phyloP scores from a whole-genome alignment of 106 monocot species.

The Dendrobium chrysotoxum region DNA sequence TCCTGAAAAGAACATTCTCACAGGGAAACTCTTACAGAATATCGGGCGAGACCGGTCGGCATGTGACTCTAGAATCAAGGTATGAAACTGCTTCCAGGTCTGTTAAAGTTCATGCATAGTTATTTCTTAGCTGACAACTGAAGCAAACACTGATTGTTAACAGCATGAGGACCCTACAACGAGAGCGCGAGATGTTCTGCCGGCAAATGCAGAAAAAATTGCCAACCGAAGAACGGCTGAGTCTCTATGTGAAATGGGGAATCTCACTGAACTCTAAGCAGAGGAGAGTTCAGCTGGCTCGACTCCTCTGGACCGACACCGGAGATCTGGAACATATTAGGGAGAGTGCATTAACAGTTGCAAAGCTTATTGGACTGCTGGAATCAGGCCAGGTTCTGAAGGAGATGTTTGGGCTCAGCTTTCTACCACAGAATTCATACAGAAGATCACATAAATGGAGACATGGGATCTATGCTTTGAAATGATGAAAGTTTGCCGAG shows the following conservation, averaged over 20 bases:
- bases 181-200: slow-evolving; percentile 76
- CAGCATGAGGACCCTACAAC: slow-evolving; percentile 52
- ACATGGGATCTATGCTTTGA: slow-evolving; percentile 28
- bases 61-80: slow-evolving; percentile 44
- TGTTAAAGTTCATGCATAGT: background rate
- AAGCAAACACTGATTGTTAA: background rate
- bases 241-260: slow-evolving; percentile 82
- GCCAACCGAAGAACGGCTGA: slow-evolving; percentile 52
- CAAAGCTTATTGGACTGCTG: slow-evolving; percentile 64
- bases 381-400: slow-evolving; percentile 57
- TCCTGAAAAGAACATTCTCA: slow-evolving; percentile 47
- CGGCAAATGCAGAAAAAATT: slow-evolving; percentile 59
- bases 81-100: background rate
- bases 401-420: slow-evolving; percentile 93
- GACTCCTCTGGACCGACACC: slow-evolving; percentile 59
- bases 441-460: slow-evolving; percentile 58
- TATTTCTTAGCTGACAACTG: background rate
- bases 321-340: slow-evolving; percentile 58
- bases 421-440: slow-evolving; percentile 43
- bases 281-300: slow-evolving; percentile 64
- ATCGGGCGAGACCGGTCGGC: slow-evolving; percentile 15
- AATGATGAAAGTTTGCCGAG: background rate
- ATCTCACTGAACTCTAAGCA: slow-evolving; percentile 76
- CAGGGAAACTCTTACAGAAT: slow-evolving; percentile 16
- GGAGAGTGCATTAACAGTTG: slow-evolving; percentile 80